Conservation (phyloP, 1,139 yeast genomes). For the Taphrina pruni region DNA sequence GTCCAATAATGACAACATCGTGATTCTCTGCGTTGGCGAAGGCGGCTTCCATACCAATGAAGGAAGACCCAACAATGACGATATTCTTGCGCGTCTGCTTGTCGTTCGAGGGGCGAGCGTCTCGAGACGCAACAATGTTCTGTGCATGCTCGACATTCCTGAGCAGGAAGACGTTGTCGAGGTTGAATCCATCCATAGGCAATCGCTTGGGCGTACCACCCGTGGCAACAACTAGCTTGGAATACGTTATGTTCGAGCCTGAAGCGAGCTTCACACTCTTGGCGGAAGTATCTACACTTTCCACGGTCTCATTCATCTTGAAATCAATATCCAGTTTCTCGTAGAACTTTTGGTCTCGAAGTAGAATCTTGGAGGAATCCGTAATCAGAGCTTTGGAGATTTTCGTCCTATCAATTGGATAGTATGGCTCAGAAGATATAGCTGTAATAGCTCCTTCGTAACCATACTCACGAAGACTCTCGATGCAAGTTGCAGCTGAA, state of each 20-base stretch:
- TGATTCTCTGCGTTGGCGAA: constrained; percentile 41
- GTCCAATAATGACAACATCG: constrained; percentile 42
- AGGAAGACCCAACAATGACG: constrained; percentile 44
- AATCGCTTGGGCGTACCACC: constrained; percentile 43
- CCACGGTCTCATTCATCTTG: constrained; percentile 34
- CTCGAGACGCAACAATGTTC: constrained; percentile 40
- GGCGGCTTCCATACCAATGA: constrained; percentile 44
- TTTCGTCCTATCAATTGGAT: constrained; percentile 44
- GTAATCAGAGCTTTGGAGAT: constrained; percentile 43
- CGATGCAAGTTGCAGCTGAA: constrained; percentile 41
- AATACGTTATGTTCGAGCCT: constrained; percentile 33
- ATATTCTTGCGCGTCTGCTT: constrained; percentile 41
- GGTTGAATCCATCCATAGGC: constrained; percentile 43
- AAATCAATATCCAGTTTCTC: constrained; percentile 41
- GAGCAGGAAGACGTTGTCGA: constrained; percentile 42
- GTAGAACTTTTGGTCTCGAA: constrained; percentile 43
- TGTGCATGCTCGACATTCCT: constrained; percentile 41
- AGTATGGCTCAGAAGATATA: constrained; percentile 40
- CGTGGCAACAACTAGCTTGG: constrained; percentile 42
- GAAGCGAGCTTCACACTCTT: constrained; percentile 35
- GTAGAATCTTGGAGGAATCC: constrained; percentile 39
- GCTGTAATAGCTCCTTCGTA: constrained; percentile 42
- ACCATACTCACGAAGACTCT: constrained; percentile 41
- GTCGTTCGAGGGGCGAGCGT: constrained; percentile 26
- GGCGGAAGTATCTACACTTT: constrained; percentile 35